These are phyloP conservation scores for Amborella trichopoda DNA, from an alignment of 164 flowering plant species.

Conservation along the genomic window DNA sequence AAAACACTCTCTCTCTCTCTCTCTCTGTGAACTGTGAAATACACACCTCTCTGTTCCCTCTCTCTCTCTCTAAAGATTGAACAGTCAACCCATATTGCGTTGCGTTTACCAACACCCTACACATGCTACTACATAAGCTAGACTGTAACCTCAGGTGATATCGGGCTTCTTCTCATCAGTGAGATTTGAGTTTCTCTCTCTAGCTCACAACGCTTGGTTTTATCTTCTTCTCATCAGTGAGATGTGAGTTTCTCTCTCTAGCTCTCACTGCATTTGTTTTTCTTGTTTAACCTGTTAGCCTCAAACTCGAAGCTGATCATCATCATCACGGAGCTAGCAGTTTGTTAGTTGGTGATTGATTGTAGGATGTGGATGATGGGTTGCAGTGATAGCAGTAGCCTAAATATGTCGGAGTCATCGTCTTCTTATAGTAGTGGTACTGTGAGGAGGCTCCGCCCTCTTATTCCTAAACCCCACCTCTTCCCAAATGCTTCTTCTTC, in stretches of 20 bases:
- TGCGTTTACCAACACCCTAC: not conserved
- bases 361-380: slow-evolving; percentile 61
- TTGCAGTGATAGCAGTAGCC: slow-evolving; percentile 38
- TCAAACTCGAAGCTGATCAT: too few relatives aligned
- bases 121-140: too few relatives aligned
- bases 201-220: too few relatives aligned
- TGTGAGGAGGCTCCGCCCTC: slow-evolving; percentile 49
- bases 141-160: too few relatives aligned
- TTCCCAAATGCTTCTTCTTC: not conserved
- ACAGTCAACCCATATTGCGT: not conserved
- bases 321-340: too few relatives aligned
- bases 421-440: slow-evolving; percentile 6
- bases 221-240: too few relatives aligned
- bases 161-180: too few relatives aligned
- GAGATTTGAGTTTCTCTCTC: too few relatives aligned
- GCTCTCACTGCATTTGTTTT: too few relatives aligned
- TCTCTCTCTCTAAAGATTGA: slow-evolving; percentile 4
- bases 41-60: not conserved
- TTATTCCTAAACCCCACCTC: slow-evolving; percentile 38
- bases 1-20: slow-evolving; percentile 1
- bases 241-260: too few relatives aligned
- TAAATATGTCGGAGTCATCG: slow-evolving; percentile 31
- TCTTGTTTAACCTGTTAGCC: too few relatives aligned
- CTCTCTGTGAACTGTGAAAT: not conserved
- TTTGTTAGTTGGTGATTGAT: too few relatives aligned